Conservation (phyloP, 306 rosid species). For the Vigna hirtella region DNA sequence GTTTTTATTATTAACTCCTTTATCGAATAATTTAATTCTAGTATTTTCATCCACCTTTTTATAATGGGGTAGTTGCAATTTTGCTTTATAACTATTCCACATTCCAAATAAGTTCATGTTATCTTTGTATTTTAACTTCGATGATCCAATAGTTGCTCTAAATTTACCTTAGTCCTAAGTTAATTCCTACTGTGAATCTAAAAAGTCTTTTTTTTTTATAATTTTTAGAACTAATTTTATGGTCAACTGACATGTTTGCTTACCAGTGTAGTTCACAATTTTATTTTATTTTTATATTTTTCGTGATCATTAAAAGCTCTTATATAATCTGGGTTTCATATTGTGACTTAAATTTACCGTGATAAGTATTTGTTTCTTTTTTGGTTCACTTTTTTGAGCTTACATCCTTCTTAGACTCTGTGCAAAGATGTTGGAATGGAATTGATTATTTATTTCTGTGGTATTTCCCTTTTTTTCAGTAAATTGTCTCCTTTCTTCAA, state of each 20-base stretch:
- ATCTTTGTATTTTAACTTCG: neutral
- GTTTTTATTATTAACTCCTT: neutral
- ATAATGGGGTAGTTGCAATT: neutral
- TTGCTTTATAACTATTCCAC: conserved; percentile 5
- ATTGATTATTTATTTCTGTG: conserved; percentile 9
- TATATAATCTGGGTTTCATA: neutral
- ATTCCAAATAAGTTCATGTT: conserved; percentile 7
- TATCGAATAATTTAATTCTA: neutral
- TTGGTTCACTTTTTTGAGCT: conserved; percentile 12
- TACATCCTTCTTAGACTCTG: neutral
- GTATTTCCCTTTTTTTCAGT: conserved; percentile 30
- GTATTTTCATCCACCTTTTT: neutral
- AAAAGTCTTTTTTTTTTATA: neutral
- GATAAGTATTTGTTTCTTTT: neutral
- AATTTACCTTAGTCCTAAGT: neutral
- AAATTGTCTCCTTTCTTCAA: neutral
- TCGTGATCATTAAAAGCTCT: neutral
- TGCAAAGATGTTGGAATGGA: conserved; percentile 23
- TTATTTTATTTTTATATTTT: neutral
- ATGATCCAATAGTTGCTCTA: conserved; percentile 2
- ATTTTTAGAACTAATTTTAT: neutral
- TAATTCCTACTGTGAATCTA: neutral
- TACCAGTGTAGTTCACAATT: too few species aligned
- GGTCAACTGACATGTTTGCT: neutral
- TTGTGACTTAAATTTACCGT: conserved; percentile 8